Evolutionary conservation across 306 rosid genomes (phyloP).

Genomic region (Cucurbita ficifolia): DNA sequence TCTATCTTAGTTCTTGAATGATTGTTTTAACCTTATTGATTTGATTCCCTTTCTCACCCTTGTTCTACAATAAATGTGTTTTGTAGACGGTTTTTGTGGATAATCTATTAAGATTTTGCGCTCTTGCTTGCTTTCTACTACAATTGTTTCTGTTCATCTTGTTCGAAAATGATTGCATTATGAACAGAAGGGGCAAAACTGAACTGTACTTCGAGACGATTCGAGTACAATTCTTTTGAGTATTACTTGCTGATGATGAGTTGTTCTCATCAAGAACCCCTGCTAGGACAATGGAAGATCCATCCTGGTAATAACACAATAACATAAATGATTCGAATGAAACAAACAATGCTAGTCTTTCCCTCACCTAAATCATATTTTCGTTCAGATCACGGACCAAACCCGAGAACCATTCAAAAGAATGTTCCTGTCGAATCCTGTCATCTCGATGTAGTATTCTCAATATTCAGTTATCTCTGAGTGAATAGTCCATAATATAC

Average conservation of each 20-base stretch:
- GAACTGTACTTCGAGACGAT: not conserved
- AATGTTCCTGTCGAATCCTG: too few relatives aligned
- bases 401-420: not conserved
- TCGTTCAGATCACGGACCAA: not conserved
- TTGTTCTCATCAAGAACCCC: not conserved
- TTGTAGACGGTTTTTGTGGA: not conserved
- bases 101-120: not conserved
- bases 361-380: not conserved
- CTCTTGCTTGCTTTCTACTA: not conserved
- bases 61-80: not conserved
- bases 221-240: not conserved
- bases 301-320: not conserved
- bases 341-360: not conserved
- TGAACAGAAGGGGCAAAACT: not conserved
- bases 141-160: not conserved
- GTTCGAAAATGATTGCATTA: not conserved
- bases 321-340: not conserved
- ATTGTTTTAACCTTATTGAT: conserved; percentile 21
- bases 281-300: not conserved
- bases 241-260: not conserved
- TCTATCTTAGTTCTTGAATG: conserved; percentile 20
- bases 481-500: not conserved
- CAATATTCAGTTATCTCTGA: not conserved
- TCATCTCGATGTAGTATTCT: too few relatives aligned
- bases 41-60: not conserved